These are phyloP conservation scores for Claviceps humidiphila DNA, from an alignment of 2,329 filamentous ascomycete species.

Conservation along the genomic window DNA sequence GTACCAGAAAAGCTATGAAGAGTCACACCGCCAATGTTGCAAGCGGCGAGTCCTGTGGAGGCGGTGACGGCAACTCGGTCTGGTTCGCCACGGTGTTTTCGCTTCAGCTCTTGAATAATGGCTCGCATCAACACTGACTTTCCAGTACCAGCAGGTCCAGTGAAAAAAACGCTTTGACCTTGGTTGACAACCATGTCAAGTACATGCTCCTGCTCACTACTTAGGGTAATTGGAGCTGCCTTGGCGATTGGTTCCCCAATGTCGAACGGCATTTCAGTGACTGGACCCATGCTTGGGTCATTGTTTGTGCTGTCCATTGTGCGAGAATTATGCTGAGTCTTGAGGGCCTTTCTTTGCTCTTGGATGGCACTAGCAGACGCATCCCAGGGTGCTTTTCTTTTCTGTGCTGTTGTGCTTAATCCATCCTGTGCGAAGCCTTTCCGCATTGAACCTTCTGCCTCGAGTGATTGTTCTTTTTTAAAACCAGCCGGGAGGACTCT, in stretches of 20 bases:
- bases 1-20: conserved; percentile 82
- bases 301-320: conserved; percentile 15
- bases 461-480: conserved; percentile 21
- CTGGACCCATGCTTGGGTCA: conserved; percentile 21
- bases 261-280: conserved; percentile 26
- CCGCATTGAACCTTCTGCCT: conserved; percentile 19
- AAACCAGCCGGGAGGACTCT: conserved; percentile 43
- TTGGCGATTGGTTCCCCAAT: conserved; percentile 24
- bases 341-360: conserved; percentile 64
- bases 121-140: conserved; percentile 93
- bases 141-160: conserved; percentile 87
- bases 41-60: conserved; percentile 88
- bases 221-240: conserved; percentile 53
- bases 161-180: conserved; percentile 90
- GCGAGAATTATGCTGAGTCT: conserved; percentile 34
- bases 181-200: conserved; percentile 69
- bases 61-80: conserved; percentile 88
- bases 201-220: conserved; percentile 75
- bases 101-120: conserved; percentile 69
- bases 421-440: conserved; percentile 2
- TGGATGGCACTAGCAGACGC: conserved; percentile 62
- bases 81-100: conserved; percentile 61
- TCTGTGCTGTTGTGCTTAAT: conserved; percentile 20
- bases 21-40: conserved; percentile 91
- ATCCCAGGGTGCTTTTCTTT: conserved; percentile 47